Conservation (phyloP, 1,284 basidiomycete genomes). For the Mycosarcoma maydis region DNA sequence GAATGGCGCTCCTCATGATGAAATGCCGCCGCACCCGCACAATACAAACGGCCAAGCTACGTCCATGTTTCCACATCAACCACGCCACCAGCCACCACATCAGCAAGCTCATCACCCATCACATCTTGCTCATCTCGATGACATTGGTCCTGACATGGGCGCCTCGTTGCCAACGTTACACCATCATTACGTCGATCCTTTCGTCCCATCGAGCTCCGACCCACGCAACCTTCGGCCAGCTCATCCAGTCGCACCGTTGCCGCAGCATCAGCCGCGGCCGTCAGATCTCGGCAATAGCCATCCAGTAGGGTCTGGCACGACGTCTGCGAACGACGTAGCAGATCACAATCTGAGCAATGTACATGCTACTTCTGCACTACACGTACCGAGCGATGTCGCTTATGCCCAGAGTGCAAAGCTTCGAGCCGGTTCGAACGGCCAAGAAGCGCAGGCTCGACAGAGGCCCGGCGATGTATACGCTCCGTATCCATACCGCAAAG, state of each 20-base stretch:
- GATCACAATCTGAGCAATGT: neutral
- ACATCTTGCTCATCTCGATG: neutral
- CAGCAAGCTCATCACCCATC: neutral
- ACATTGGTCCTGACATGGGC: neutral
- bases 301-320: neutral
- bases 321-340: neutral
- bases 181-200: neutral
- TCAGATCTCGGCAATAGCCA: neutral
- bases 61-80: constrained; percentile 1
- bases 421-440: constrained; percentile 2
- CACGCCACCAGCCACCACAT: neutral
- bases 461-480: constrained; percentile 36
- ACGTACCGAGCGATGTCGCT: neutral
- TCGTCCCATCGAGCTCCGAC: neutral
- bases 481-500: constrained; percentile 45
- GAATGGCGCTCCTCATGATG: neutral
- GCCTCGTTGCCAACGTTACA: neutral
- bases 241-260: neutral
- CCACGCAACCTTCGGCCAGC: constrained; percentile 1
- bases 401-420: neutral
- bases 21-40: neutral
- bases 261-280: constrained; percentile 1
- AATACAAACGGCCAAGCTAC: neutral
- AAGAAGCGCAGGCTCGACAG: constrained; percentile 9
- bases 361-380: neutral